Conservation (phyloP, 2,329 filamentous ascomycete genomes). For the Colletotrichum lindemuthianum region DNA sequence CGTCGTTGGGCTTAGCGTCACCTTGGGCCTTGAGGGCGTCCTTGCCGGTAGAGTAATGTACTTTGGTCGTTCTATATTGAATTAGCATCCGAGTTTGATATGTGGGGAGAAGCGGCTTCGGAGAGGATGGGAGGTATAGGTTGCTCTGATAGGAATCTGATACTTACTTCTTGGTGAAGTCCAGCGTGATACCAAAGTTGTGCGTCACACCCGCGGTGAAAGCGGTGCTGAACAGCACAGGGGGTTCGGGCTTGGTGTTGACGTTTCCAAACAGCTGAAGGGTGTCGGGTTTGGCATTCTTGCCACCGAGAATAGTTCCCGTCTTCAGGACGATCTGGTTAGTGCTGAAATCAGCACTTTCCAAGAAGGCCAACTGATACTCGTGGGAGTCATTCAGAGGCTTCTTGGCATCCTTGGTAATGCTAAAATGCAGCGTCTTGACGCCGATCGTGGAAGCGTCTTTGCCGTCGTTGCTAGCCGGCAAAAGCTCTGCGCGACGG, state of each 20-base stretch:
- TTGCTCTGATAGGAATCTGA: not conserved
- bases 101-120: too few species aligned
- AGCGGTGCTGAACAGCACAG: conserved; percentile 59
- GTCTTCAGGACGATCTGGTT: conserved; percentile 66
- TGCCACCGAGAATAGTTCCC: conserved; percentile 59
- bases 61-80: conserved; percentile 58
- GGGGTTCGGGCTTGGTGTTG: conserved; percentile 48
- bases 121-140: too few species aligned
- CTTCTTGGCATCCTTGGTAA: conserved; percentile 61
- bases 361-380: conserved; percentile 65
- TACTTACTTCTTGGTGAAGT: conserved; percentile 65
- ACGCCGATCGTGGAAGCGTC: conserved; percentile 62
- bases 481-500: conserved; percentile 67
- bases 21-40: conserved; percentile 58
- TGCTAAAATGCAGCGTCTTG: conserved; percentile 70
- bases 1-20: conserved; percentile 56
- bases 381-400: conserved; percentile 69
- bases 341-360: conserved; percentile 56
- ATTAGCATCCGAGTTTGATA: not conserved
- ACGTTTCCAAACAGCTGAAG: conserved; percentile 59
- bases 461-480: conserved; percentile 58
- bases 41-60: conserved; percentile 64
- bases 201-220: conserved; percentile 65
- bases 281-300: conserved; percentile 47
- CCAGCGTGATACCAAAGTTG: conserved; percentile 69